phyloP scores from a whole-genome alignment of 2,329 filamentous ascomycete genomes.

The Ascochyta koolunga region DNA sequence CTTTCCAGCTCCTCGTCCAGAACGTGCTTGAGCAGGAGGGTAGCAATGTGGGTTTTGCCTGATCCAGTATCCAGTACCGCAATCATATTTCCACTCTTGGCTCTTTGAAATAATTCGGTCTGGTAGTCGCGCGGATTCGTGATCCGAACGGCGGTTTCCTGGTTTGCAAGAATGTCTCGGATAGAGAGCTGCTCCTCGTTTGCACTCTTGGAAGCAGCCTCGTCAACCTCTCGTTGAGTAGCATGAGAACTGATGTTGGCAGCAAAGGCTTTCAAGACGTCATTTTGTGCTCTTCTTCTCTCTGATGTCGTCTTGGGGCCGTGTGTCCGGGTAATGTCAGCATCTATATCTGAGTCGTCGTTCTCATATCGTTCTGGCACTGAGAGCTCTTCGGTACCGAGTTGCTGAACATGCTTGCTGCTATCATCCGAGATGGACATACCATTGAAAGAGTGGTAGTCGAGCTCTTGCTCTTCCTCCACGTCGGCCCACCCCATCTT shows the following conservation, averaged over 20 bases:
- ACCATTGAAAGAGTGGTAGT: conserved; percentile 21
- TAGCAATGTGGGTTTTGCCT: conserved; percentile 96
- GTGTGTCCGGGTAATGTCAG: conserved; percentile 27
- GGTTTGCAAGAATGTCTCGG: conserved; percentile 59
- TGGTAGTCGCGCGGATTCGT: conserved; percentile 88
- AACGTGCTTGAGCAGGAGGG: conserved; percentile 77
- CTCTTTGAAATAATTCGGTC: conserved; percentile 85
- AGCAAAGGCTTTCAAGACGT: conserved; percentile 51
- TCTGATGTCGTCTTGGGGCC: conserved; percentile 40
- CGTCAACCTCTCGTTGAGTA: conserved; percentile 49
- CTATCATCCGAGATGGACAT: conserved; percentile 9
- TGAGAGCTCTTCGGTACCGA: neutral
- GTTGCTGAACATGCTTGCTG: neutral
- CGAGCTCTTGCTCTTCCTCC: conserved; percentile 26
- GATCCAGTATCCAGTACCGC: conserved; percentile 95
- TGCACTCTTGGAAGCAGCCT: conserved; percentile 37
- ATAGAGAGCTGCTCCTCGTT: conserved; percentile 60
- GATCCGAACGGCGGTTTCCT: conserved; percentile 66
- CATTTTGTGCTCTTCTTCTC: conserved; percentile 50
- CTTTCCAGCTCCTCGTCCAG: conserved; percentile 78
- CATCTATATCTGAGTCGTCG: conserved; percentile 34
- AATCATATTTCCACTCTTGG: conserved; percentile 84
- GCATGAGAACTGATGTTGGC: conserved; percentile 51
- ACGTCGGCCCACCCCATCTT: conserved; percentile 28
- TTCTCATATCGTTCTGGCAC: neutral